Evolutionary conservation across 1,284 basidiomycete genomes (phyloP).

Genomic region (Stygiomarasmius scandens): DNA sequence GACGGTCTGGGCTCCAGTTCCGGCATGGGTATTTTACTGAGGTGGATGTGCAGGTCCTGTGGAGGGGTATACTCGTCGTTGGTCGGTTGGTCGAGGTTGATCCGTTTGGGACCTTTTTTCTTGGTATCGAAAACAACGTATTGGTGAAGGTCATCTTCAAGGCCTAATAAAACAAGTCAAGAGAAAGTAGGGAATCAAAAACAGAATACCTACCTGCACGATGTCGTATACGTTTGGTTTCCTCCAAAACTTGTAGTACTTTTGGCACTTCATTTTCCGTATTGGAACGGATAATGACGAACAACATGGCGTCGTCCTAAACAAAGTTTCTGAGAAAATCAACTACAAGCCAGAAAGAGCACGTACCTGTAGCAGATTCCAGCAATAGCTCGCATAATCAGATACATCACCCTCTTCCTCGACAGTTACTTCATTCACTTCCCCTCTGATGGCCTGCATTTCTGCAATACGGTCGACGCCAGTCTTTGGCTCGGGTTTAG

Average conservation of each 20-base stretch:
- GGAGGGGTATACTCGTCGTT: constrained; percentile 64
- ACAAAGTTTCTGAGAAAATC: constrained; percentile 3
- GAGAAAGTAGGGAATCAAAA: not conserved
- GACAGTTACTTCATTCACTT: constrained; percentile 75
- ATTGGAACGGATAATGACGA: constrained; percentile 71
- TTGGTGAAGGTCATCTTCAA: constrained; percentile 71
- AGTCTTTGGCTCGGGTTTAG: constrained; percentile 62
- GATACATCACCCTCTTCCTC: constrained; percentile 62
- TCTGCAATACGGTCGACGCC: constrained; percentile 70
- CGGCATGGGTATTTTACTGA: constrained; percentile 84
- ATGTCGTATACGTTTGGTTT: constrained; percentile 73
- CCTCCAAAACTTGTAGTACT: constrained; percentile 78
- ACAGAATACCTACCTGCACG: constrained; percentile 58
- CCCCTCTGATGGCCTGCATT: constrained; percentile 62
- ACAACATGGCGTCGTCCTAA: constrained; percentile 79
- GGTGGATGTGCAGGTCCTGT: constrained; percentile 64
- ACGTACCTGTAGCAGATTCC: constrained; percentile 62
- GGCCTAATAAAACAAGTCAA: constrained; percentile 35
- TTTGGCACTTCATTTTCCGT: constrained; percentile 71
- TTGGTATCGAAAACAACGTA: constrained; percentile 73
- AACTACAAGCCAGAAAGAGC: not conserved
- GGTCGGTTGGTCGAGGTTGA: constrained; percentile 57
- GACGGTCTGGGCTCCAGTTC: constrained; percentile 63
- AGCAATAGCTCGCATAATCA: constrained; percentile 73
- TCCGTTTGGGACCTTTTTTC: constrained; percentile 62